A percentile compares a stretch with the other conserved stretches of the same genome.
Conservation (phyloP, 208 protist genomes). For the Acanthamoeba royreba region DNA sequence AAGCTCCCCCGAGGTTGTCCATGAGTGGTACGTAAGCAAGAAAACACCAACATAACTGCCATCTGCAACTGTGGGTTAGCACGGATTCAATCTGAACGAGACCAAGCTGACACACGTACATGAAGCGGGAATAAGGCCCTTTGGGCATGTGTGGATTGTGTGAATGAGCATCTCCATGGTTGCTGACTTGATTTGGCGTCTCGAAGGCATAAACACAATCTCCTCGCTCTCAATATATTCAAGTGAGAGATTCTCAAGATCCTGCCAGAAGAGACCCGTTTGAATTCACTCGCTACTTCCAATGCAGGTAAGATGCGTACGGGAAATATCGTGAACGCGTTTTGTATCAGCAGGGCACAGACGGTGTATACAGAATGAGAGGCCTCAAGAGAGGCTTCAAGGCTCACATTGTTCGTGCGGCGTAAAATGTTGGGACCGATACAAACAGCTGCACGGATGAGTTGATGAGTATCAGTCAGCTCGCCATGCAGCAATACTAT, state of each 20-base stretch:
- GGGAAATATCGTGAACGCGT: not conserved
- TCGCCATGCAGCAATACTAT: not conserved
- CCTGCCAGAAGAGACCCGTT: not conserved
- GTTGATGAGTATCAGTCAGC: not conserved
- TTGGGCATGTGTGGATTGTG: not conserved
- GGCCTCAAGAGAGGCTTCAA: conserved; percentile 5
- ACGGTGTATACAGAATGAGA: not conserved
- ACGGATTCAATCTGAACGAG: not conserved
- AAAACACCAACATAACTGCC: not conserved
- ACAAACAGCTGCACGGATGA: not conserved
- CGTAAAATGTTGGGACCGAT: conserved; percentile 44
- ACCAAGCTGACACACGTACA: not conserved
- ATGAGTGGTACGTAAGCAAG: conserved; percentile 37
- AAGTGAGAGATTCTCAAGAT: conserved; percentile 5
- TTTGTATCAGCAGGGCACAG: not conserved
- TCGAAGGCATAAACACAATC: conserved; percentile 30
- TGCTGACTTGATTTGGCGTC: conserved; percentile 38
- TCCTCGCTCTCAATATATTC: not conserved
- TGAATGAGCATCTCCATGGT: conserved; percentile 19
- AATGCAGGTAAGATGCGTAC: not conserved
- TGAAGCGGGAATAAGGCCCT: not conserved
- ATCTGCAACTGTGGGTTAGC: not conserved
- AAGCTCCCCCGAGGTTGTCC: not conserved
- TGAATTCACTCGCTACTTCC: not conserved
- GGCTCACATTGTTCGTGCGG: not conserved